A percentile compares a stretch with the other conserved stretches of the same genome.
Evolutionary conservation across 2,329 filamentous ascomycete species (phyloP).

Genomic region (Fusarium torulosum): DNA sequence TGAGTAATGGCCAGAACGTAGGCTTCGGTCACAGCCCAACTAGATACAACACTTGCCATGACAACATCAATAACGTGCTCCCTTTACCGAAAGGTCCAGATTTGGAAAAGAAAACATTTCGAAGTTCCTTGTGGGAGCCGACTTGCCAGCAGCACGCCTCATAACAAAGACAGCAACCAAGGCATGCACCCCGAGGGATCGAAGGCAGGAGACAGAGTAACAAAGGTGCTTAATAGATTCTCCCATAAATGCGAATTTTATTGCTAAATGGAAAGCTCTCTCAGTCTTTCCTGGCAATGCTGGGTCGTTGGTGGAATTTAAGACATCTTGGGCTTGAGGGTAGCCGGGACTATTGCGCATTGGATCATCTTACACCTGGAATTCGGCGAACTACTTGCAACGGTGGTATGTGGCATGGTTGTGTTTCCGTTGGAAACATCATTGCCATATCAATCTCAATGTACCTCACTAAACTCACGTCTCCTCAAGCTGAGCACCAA

Average conservation of each 20-base stretch:
- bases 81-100: conserved; percentile 66
- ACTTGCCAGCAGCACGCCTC: too few species aligned
- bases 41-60: conserved; percentile 60
- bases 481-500: not conserved
- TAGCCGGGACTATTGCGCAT: conserved; percentile 55
- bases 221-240: conserved; percentile 43
- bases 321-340: conserved; percentile 60
- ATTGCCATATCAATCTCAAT: not conserved
- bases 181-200: too few species aligned
- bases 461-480: not conserved
- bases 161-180: too few species aligned
- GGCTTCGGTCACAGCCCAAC: too few species aligned
- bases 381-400: too few species aligned
- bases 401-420: not conserved
- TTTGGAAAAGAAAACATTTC: conserved; percentile 53
- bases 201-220: conserved; percentile 55
- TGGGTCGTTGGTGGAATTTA: conserved; percentile 58
- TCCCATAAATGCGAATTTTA: conserved; percentile 51
- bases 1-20: too few species aligned
- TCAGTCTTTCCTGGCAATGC: conserved; percentile 58
- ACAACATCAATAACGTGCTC: conserved; percentile 68
- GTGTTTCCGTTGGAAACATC: not conserved
- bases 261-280: conserved; percentile 55
- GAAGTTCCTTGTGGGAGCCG: too few species aligned
- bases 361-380: conserved; percentile 27